A percentile compares a stretch with the other conserved stretches of the same genome.
phyloP scores from a whole-genome alignment of 1,139 yeast genomes.

The Yamadazyma oceani region DNA sequence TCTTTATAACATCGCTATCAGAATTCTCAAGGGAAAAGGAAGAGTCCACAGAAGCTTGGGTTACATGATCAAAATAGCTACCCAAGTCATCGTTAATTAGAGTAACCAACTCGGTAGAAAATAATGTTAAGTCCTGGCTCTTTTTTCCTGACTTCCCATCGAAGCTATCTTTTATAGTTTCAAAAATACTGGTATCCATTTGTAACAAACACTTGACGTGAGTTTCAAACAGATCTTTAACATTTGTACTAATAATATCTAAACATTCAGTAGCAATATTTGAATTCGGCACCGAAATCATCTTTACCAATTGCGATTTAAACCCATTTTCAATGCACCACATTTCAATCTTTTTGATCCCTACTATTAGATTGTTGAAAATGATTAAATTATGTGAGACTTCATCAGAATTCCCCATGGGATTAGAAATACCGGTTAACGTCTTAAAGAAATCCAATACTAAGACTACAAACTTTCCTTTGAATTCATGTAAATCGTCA shows the following conservation, averaged over 20 bases:
- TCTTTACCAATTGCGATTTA: conserved; percentile 9
- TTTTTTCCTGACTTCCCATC: background rate
- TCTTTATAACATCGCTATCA: conserved; percentile 7
- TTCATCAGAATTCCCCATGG: conserved; percentile 1
- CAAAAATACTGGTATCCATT: background rate
- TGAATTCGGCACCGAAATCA: conserved; percentile 3
- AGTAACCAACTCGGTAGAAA: conserved; percentile 12
- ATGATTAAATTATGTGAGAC: conserved; percentile 7
- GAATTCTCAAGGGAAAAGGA: conserved; percentile 9
- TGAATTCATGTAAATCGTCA: conserved; percentile 12
- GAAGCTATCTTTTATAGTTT: no score
- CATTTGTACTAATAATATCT: background rate
- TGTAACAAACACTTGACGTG: background rate
- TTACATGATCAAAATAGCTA: conserved; percentile 11
- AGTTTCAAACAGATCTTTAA: background rate
- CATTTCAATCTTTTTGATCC: conserved; percentile 10
- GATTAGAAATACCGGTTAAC: conserved; percentile 1
- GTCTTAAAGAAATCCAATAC: conserved; percentile 8
- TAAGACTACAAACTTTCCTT: conserved; percentile 9
- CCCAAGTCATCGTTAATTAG: conserved; percentile 12
- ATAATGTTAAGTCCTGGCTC: conserved; percentile 4
- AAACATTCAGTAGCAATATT: background rate
- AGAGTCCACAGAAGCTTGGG: conserved; percentile 11
- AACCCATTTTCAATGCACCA: conserved; percentile 14
- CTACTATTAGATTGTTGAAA: conserved; percentile 10